Conservation (phyloP, 768 basidiomycete genomes). For the Boletus rubescentipes region DNA sequence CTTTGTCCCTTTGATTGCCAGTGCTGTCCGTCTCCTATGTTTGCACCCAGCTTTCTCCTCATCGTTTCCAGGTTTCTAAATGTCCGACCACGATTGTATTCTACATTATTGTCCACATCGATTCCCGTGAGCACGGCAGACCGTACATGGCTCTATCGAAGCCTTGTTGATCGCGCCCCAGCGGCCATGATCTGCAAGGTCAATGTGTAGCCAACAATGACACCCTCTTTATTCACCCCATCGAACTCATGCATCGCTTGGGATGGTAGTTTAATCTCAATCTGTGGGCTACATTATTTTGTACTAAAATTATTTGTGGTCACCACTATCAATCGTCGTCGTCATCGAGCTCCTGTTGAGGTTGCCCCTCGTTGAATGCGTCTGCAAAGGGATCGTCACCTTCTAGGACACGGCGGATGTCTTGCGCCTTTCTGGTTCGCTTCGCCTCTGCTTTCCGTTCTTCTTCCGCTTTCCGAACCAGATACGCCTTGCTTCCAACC, state of each 20-base stretch:
- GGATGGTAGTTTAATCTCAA: conserved; percentile 9
- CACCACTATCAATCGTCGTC: conserved; percentile 38
- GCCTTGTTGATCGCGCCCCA: conserved; percentile 42
- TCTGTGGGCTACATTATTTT: conserved; percentile 23
- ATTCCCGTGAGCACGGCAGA: not conserved
- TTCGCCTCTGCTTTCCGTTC: conserved; percentile 71
- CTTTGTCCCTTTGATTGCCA: conserved; percentile 88
- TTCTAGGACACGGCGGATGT: conserved; percentile 44
- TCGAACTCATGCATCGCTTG: conserved; percentile 25
- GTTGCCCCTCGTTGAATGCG: conserved; percentile 40
- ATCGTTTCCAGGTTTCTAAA: conserved; percentile 27
- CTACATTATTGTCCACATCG: too few relatives aligned
- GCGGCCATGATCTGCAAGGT: conserved; percentile 49
- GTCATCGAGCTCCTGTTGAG: conserved; percentile 42
- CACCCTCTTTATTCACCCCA: conserved; percentile 19
- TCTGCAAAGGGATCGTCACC: conserved; percentile 73
- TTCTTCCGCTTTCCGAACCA: conserved; percentile 67
- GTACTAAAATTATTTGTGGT: not conserved
- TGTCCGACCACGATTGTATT: not conserved
- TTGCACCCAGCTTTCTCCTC: not conserved
- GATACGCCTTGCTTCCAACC: conserved; percentile 81
- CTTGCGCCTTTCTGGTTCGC: conserved; percentile 58
- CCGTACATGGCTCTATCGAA: conserved; percentile 53
- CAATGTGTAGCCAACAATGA: conserved; percentile 62
- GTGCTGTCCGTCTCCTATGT: conserved; percentile 61